Evolutionary conservation across 2,329 filamentous ascomycete genomes (phyloP).

Genomic region (Aspergillus awamori): DNA sequence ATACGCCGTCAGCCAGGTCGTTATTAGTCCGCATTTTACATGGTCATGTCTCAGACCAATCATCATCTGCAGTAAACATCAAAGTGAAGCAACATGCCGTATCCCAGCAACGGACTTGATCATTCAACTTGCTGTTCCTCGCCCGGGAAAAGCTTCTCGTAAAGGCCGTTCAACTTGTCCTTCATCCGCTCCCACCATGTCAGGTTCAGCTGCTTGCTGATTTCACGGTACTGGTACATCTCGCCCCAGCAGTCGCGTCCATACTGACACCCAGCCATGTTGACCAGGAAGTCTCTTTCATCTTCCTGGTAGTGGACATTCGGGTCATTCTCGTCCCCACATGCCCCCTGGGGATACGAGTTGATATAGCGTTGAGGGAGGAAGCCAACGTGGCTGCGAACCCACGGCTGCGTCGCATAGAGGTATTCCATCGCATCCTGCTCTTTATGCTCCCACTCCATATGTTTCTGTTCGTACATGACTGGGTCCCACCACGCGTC

Average conservation of each 20-base stretch:
- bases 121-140: slow-evolving; percentile 6
- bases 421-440: slow-evolving; percentile 93
- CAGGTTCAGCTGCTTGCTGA: slow-evolving; percentile 87
- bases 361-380: slow-evolving; percentile 91
- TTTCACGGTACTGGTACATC: slow-evolving; percentile 92
- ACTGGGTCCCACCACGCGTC: slow-evolving; percentile 99
- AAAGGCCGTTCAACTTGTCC: slow-evolving; percentile 29
- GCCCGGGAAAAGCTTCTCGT: slow-evolving; percentile 24
- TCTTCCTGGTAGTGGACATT: slow-evolving; percentile 82
- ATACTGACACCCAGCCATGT: slow-evolving; percentile 98
- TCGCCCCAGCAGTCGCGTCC: slow-evolving; percentile 96
- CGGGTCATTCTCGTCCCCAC: slow-evolving; percentile 63
- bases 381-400: slow-evolving; percentile 85
- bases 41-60: neutral
- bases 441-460: slow-evolving; percentile 99
- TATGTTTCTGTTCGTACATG: slow-evolving; percentile 95
- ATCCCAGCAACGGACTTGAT: neutral
- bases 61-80: neutral
- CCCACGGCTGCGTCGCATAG: slow-evolving; percentile 89
- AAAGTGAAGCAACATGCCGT: neutral
- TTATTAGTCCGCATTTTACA: neutral
- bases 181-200: slow-evolving; percentile 71
- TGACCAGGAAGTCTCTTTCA: slow-evolving; percentile 91
- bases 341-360: slow-evolving; percentile 88
- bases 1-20: neutral